Percentiles rank a stretch among this genome's conserved stretches.
These are phyloP conservation scores for Elsinoe arachidis DNA, from an alignment of 2,329 filamentous ascomycete species.

Conservation along the genomic window DNA sequence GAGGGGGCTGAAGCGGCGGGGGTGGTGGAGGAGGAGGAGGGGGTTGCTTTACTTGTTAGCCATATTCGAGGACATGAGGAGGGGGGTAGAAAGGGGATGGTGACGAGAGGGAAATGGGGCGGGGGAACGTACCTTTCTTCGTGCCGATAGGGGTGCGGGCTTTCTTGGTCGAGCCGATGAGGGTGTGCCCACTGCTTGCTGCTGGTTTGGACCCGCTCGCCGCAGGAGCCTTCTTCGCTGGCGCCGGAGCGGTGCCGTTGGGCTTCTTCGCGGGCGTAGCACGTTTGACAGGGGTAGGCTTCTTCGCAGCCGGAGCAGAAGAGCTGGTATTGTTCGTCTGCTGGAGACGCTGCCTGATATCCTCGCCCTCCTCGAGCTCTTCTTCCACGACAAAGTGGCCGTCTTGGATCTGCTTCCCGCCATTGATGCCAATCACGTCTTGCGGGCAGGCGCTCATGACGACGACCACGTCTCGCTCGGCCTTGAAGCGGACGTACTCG, in stretches of 20 bases:
- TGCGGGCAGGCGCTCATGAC: constrained; percentile 42
- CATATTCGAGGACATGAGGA: neutral
- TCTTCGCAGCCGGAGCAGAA: constrained; percentile 2
- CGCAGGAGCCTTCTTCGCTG: neutral
- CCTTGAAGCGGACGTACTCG: constrained; percentile 37
- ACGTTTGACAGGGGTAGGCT: neutral
- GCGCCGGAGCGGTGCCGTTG: neutral
- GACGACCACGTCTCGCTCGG: constrained; percentile 38
- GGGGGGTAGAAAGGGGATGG: too few species aligned
- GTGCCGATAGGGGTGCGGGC: neutral
- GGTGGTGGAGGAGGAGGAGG: neutral
- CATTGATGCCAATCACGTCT: constrained; percentile 37
- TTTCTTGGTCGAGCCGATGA: neutral
- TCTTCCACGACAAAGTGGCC: constrained; percentile 35
- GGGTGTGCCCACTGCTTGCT: neutral
- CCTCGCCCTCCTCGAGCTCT: constrained; percentile 14
- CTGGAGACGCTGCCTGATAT: constrained; percentile 3
- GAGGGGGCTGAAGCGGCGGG: neutral
- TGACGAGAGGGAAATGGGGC: neutral
- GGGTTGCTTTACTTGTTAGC: neutral
- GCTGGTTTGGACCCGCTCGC: neutral
- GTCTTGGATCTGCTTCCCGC: constrained; percentile 32
- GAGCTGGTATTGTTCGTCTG: neutral
- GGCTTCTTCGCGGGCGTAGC: neutral
- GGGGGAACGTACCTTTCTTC: constrained; percentile 3